Base-by-base conservation (phyloP, 108 stramenopile species). In the Cafeteria roenbergensis region DNA sequence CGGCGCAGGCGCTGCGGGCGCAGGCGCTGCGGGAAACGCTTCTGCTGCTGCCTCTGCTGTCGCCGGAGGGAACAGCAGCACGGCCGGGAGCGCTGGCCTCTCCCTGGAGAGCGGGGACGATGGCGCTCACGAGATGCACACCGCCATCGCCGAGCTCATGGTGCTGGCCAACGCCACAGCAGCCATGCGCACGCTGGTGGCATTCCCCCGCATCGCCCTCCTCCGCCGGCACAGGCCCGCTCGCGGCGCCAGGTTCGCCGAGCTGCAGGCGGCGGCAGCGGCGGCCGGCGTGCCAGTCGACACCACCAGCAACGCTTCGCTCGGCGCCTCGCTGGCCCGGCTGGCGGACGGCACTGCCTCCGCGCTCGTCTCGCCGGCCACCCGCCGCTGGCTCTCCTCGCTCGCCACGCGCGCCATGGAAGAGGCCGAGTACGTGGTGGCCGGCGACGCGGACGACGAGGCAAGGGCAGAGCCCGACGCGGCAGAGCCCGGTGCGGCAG, bases 121-220 rank as follows among this genome's bases (percentile, higher is more conserved):
- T n/a, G n/a, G n/a, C n/a, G n/a, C n/a, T n/a, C n/a, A n/a, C 81
- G 83, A 24, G 80, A 83, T 59, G 62, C 87, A 90, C 65, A 82
- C 84, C 63, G 85, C 86, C 31, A 80, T 90, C 38, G 87, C 87
- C 27, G 88, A 88, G 64, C 57, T 88, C 27, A 88, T 88, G 88
- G 87, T 90, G 55, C 66, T 86, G 14, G 86, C 87, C 28, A 90
- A 90, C 51, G 71, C 58, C n/a, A 76, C 64, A 27, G 87, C 84
- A 33, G 75, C 86, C 42, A 62, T 83, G 63, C n/a, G n/a, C n/a
- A n/a, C n/a, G n/a, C n/a, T n/a, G n/a, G n/a, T n/a, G n/a, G n/a
- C n/a, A n/a, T n/a, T n/a, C n/a, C 85, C 89, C 26, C 62, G 73
- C 33, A 38, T 72, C 24, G 85, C 89, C 0, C 73, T 90, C 25